Conservation (phyloP, 2,329 filamentous ascomycete species). For the Trichoderma semiorbis region DNA sequence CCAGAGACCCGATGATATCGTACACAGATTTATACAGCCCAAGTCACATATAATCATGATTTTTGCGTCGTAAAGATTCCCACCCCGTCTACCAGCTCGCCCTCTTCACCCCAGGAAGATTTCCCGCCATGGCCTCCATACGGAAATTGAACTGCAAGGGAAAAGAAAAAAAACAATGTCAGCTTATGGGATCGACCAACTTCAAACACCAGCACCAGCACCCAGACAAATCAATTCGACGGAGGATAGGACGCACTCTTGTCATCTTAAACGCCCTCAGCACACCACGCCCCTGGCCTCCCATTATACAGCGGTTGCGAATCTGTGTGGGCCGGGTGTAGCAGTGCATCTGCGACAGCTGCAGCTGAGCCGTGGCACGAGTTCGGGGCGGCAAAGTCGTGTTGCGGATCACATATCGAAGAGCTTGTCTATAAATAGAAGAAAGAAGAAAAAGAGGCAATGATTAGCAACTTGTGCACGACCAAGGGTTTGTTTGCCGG, state of each 20-base stretch:
- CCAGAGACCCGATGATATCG: not conserved
- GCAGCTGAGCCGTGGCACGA: constrained; percentile 87
- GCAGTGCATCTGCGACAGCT: constrained; percentile 91
- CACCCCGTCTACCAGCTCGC: constrained; percentile 75
- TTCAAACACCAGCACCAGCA: not conserved
- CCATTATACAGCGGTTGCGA: constrained; percentile 86
- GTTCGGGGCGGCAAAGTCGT: constrained; percentile 76
- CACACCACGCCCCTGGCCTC: constrained; percentile 87
- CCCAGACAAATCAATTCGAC: not conserved
- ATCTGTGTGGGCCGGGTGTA: constrained; percentile 94
- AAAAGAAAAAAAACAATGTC: not conserved
- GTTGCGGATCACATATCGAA: constrained; percentile 91
- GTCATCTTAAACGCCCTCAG: constrained; percentile 89
- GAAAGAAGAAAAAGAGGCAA: not conserved
- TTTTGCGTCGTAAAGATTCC: not conserved
- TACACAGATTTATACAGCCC: constrained; percentile 12
- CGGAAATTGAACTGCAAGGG: constrained; percentile 81
- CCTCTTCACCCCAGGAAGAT: constrained; percentile 89
- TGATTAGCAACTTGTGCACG: constrained; percentile 1
- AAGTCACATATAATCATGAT: not conserved
- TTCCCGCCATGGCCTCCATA: constrained; percentile 78
- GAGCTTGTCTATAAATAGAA: constrained; percentile 66
- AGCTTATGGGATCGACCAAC: not conserved
- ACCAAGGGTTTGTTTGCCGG: not conserved
- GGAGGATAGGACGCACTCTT: constrained; percentile 53